Evolutionary conservation across 805 yeast genomes (phyloP).

Genomic region (Danielia reshetovae): DNA sequence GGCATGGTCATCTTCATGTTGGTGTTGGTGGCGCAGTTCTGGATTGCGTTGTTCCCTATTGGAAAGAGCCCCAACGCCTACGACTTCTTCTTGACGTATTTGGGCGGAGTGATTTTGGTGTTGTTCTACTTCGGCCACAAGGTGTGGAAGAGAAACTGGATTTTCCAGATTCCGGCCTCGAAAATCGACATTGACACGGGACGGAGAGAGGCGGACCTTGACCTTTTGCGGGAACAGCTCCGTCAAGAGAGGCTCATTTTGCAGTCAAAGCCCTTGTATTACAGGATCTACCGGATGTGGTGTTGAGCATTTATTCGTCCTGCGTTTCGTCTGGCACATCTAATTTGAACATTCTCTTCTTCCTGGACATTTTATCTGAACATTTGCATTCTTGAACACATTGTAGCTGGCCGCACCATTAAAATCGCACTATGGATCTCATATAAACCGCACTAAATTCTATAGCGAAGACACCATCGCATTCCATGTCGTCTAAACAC

Average conservation of each 20-base stretch:
- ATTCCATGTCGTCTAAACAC: neutral
- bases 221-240: slow-evolving; percentile 44
- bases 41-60: slow-evolving; percentile 39
- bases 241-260: slow-evolving; percentile 20
- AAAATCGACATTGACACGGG: slow-evolving; percentile 63
- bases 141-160: slow-evolving; percentile 44
- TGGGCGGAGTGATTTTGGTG: slow-evolving; percentile 45
- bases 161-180: slow-evolving; percentile 37
- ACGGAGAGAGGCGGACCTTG: slow-evolving; percentile 57
- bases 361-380: no score
- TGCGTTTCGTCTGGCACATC: neutral
- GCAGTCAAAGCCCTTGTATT: slow-evolving; percentile 30
- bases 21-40: slow-evolving; percentile 40
- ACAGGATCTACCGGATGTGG: slow-evolving; percentile 33
- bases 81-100: slow-evolving; percentile 41
- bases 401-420: no score
- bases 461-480: no score
- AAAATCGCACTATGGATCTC: no score
- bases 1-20: slow-evolving; percentile 30
- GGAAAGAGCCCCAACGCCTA: slow-evolving; percentile 32
- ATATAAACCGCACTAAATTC: no score
- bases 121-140: slow-evolving; percentile 43
- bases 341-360: neutral
- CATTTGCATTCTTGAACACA: no score
- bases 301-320: slow-evolving; percentile 18